Evolutionary conservation across 257 asterid species (phyloP), one percentile per base, ranked within the genome.

Genomic region (Jacaranda mimosifolia): DNA sequence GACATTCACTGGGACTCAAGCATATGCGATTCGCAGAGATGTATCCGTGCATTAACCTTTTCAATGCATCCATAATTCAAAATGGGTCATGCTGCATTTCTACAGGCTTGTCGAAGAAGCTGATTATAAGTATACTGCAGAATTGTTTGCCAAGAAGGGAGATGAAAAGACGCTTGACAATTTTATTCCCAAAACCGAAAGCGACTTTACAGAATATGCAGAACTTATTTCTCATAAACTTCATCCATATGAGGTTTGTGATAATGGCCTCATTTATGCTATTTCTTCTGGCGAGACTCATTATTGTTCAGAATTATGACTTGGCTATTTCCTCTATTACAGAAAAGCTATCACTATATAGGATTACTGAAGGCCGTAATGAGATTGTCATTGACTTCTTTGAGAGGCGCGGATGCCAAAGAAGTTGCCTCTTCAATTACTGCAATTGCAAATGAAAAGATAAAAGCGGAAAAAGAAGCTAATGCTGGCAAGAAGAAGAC

Each of bases 101-200:
- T 74, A 26, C 90, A 93, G 98, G 95, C 96, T 96, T 66, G 96
- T 94, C 3, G 99, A 96, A 80, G 99, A 96, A 86, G 98, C 98
- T 67, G 99, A 96, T 83, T 94, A 79, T 79, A 94, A 86, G 90
- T 73, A 97, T 26, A 96, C 98, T 12, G 75, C 97, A 46, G 98
- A 95, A 81, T 76, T 95, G 69, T 95, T 95, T 87, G 90, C 86
- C 45, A 93, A 84, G 86, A 90, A 73, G 79, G 93, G 87, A 68
- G 93, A 86, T 79, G 96, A 87, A 13, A 96, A 87, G 57, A 89
- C 88, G 63, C 82, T 96, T n/a, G 98, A 94, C 19, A 92, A 83
- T 84, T 94, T 94, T 81, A 92, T 94, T 75, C 99, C 99, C 11
- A 96, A 88, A 83, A 71, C 88, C 1, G 98, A 90, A 81, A 89